Conservation (phyloP, 129 eudicot species). For the Tagetes erecta region DNA sequence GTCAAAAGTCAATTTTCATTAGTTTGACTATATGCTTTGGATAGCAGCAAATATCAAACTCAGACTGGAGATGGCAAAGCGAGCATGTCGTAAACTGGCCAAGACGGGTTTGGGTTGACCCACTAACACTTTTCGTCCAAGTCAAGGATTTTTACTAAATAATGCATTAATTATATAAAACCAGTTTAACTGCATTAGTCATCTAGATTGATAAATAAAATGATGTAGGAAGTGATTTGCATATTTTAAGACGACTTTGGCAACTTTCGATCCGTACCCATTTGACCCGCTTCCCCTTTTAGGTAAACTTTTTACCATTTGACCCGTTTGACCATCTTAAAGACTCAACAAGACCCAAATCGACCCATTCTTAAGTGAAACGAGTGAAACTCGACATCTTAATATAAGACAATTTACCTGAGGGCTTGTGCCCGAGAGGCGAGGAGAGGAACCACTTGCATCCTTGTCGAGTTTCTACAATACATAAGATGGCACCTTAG, state of each 20-base stretch:
- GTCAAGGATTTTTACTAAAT: background rate
- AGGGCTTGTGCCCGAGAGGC: constrained; percentile 97
- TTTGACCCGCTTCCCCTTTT: background rate
- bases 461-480: constrained; percentile 82
- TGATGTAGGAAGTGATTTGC: background rate
- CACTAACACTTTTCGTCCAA: background rate
- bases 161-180: background rate
- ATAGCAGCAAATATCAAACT: too few species aligned
- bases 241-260: background rate
- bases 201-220: background rate
- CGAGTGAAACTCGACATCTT: background rate
- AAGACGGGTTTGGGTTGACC: constrained; percentile 5
- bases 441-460: constrained; percentile 87
- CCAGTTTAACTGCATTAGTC: background rate
- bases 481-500: constrained; percentile 90
- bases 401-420: constrained; percentile 43
- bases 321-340: background rate
- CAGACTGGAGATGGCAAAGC: too few species aligned
- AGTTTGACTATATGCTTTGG: background rate
- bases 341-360: background rate
- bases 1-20: background rate
- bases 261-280: background rate
- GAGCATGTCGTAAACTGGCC: background rate
- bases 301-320: background rate
- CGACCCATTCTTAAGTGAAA: background rate